Evolutionary conservation across 495 filamentous ascomycete genomes (phyloP).

Genomic region (Podospora sp.): DNA sequence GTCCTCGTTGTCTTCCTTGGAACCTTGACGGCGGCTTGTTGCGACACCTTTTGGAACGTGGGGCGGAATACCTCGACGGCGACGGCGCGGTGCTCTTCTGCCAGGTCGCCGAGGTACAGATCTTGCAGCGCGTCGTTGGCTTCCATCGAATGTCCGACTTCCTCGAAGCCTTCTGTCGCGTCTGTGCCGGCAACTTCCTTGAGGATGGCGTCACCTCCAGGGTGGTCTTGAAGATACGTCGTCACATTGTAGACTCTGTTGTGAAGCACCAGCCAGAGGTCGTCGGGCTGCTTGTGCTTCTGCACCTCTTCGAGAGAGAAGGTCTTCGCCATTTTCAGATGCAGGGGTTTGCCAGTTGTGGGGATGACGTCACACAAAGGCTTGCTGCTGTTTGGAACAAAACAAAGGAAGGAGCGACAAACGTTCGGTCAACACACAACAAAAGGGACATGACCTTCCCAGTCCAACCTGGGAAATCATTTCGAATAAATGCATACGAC

Average conservation of each 20-base stretch:
- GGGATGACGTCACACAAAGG: no score
- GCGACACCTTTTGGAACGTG: constrained; percentile 14
- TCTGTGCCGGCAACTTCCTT: constrained; percentile 59
- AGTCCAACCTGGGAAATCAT: no score
- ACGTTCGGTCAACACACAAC: no score
- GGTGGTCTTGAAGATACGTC: constrained; percentile 61
- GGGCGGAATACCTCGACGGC: constrained; percentile 23
- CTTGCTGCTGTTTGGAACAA: no score
- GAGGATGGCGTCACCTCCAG: constrained; percentile 59
- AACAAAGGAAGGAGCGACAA: no score
- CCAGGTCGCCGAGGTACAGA: constrained; percentile 32
- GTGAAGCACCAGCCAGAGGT: constrained; percentile 62
- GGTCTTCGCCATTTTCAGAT: constrained; percentile 25
- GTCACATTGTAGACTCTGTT: constrained; percentile 65
- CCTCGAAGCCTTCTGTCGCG: constrained; percentile 59
- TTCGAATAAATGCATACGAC: no score
- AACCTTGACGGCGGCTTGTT: constrained; percentile 27
- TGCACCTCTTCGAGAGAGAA: constrained; percentile 52
- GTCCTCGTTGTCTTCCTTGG: constrained; percentile 39
- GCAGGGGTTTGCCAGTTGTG: neutral
- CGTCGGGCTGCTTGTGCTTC: constrained; percentile 57
- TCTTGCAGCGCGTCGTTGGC: constrained; percentile 40
- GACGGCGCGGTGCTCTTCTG: constrained; percentile 24
- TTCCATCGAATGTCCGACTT: constrained; percentile 62
- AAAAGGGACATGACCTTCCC: no score